Conservation (phyloP, 2,329 filamentous ascomycete genomes). For the Blastomyces parvus region DNA sequence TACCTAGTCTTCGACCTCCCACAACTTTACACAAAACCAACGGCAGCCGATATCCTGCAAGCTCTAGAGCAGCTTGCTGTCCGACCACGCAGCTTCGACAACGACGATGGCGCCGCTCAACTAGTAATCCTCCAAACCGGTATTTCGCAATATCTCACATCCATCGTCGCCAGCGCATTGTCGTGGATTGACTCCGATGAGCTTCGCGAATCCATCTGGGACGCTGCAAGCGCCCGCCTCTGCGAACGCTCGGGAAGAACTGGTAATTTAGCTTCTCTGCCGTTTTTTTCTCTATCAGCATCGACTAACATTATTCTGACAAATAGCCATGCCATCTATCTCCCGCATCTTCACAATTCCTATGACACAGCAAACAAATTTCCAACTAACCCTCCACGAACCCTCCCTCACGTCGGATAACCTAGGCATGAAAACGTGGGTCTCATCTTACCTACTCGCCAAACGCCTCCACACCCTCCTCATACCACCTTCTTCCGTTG, state of each 20-base stretch:
- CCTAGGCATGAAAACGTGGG: constrained; percentile 91
- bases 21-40: constrained; percentile 70
- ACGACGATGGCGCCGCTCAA: constrained; percentile 21
- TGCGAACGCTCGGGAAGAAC: constrained; percentile 76
- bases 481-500: constrained; percentile 25
- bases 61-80: constrained; percentile 58
- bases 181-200: constrained; percentile 39
- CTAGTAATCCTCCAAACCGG: constrained; percentile 31
- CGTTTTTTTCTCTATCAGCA: constrained; percentile 14
- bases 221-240: constrained; percentile 66
- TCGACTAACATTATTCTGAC: neutral
- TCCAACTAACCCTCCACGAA: constrained; percentile 68
- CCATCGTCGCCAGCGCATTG: constrained; percentile 38
- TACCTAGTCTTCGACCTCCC: constrained; percentile 68
- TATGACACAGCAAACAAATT: constrained; percentile 31
- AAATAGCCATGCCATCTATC: constrained; percentile 52
- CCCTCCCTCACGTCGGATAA: constrained; percentile 81
- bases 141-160: constrained; percentile 39
- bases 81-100: constrained; percentile 47
- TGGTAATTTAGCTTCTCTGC: constrained; percentile 34
- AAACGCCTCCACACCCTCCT: constrained; percentile 51
- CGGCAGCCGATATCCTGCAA: constrained; percentile 52
- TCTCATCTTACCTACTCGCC: constrained; percentile 76
- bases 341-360: constrained; percentile 53
- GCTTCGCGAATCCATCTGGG: constrained; percentile 49